phyloP scores from a whole-genome alignment of 805 yeast species.

The Starmerella stellata region DNA sequence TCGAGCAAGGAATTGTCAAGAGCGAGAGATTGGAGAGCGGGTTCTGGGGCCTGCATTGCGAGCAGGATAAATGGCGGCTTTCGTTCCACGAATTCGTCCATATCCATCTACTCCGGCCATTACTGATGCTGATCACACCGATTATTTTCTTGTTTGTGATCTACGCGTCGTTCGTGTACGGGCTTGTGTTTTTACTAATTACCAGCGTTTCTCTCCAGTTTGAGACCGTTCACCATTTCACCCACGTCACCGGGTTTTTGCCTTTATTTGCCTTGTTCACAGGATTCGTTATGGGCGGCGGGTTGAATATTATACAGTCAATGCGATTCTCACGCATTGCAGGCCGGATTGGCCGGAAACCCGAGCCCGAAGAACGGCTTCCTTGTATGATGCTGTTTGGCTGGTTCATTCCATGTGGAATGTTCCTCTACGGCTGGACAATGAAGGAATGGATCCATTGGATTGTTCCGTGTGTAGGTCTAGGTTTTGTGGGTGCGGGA shows the following conservation, averaged over 20 bases:
- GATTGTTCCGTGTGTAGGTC: constrained; percentile 40
- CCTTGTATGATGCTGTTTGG: constrained; percentile 57
- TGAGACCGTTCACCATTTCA: constrained; percentile 20
- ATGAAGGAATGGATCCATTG: constrained; percentile 46
- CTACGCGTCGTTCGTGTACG: constrained; percentile 29
- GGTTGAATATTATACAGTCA: constrained; percentile 22
- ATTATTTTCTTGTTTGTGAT: constrained; percentile 26
- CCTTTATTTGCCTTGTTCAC: constrained; percentile 23
- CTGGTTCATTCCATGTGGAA: constrained; percentile 53
- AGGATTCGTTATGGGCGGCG: constrained; percentile 21
- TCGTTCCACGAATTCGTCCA: constrained; percentile 46
- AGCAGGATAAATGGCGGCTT: constrained; percentile 71
- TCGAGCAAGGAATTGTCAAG: constrained; percentile 48
- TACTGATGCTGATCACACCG: constrained; percentile 45
- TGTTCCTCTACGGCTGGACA: constrained; percentile 79
- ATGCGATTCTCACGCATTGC: constrained; percentile 23
- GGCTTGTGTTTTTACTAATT: constrained; percentile 28
- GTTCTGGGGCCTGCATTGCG: constrained; percentile 67
- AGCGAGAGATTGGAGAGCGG: constrained; percentile 58
- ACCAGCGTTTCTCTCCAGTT: constrained; percentile 27
- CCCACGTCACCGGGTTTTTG: constrained; percentile 19
- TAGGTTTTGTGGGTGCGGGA: constrained; percentile 35
- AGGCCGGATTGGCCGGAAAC: constrained; percentile 24
- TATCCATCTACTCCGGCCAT: constrained; percentile 59
- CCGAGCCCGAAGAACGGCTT: constrained; percentile 65